Evolutionary conservation across 768 basidiomycete species (phyloP).

Genomic region (Clavulina sp.): DNA sequence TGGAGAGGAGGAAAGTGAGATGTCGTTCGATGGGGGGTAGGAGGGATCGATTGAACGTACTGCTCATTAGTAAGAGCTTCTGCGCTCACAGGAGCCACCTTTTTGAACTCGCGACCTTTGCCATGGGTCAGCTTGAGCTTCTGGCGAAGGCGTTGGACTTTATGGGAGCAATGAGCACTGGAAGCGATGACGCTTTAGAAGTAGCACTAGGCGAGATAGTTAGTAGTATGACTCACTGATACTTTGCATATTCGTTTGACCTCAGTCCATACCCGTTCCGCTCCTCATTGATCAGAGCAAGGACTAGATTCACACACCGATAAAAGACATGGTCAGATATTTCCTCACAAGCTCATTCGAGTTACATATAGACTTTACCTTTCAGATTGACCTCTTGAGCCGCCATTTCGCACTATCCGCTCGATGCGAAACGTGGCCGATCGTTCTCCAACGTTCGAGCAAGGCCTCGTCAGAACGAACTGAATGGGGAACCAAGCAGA

Average conservation of each 20-base stretch:
- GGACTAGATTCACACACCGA: too few species aligned
- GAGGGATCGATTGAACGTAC: conserved; percentile 28
- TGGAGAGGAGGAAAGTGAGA: conserved; percentile 5
- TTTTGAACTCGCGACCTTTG: conserved; percentile 82
- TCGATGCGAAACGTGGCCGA: too few species aligned
- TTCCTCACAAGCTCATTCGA: too few species aligned
- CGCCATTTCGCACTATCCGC: too few species aligned
- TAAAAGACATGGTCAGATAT: too few species aligned
- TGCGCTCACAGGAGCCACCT: conserved; percentile 42
- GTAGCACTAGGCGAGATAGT: neutral
- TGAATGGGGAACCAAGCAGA: too few species aligned
- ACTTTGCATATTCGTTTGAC: conserved; percentile 74
- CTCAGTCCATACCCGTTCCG: conserved; percentile 81
- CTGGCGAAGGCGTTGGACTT: conserved; percentile 75
- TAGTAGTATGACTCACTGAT: conserved; percentile 37
- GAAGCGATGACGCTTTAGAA: neutral
- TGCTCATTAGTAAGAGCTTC: conserved; percentile 72
- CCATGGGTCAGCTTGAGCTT: conserved; percentile 74
- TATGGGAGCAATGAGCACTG: conserved; percentile 84
- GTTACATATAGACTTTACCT: too few species aligned
- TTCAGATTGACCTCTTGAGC: too few species aligned
- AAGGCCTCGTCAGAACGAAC: too few species aligned
- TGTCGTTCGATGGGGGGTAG: neutral
- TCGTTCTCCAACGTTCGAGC: too few species aligned
- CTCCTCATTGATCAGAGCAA: conserved; percentile 74